A percentile compares a stretch with the other conserved stretches of the same genome.
These are phyloP conservation scores for Annona cherimola DNA, from an alignment of 164 flowering plant species.

Conservation along the genomic window DNA sequence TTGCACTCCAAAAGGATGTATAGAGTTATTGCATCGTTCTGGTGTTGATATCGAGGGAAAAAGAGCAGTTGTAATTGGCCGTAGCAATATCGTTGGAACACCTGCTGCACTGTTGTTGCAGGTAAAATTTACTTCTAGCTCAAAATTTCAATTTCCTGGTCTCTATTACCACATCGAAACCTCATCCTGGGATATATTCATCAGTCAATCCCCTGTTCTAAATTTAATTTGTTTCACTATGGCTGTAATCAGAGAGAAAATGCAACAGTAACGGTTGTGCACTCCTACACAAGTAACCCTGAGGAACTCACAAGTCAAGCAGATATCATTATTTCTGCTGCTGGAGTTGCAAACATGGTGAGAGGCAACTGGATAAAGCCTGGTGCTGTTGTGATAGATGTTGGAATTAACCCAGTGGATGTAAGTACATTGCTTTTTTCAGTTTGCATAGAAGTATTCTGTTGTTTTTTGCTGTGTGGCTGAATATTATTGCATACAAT, in stretches of 20 bases:
- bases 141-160: background rate
- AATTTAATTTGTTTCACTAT: background rate
- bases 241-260: slow-evolving; percentile 69
- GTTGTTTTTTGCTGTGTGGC: no score
- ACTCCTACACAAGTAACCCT: slow-evolving; percentile 78
- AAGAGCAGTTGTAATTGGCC: slow-evolving; percentile 95
- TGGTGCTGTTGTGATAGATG: slow-evolving; percentile 90
- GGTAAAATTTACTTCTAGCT: slow-evolving; percentile 28
- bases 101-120: slow-evolving; percentile 87
- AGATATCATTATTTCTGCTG: slow-evolving; percentile 86
- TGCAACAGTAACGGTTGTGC: slow-evolving; percentile 82
- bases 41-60: slow-evolving; percentile 74
- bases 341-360: slow-evolving; percentile 83
- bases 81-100: slow-evolving; percentile 96
- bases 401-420: slow-evolving; percentile 91
- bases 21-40: slow-evolving; percentile 76
- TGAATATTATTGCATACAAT: no score
- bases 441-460: no score
- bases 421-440: slow-evolving; percentile 32
- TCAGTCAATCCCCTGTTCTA: background rate
- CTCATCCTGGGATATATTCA: background rate
- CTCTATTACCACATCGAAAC: background rate
- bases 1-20: slow-evolving; percentile 95
- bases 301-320: slow-evolving; percentile 78
- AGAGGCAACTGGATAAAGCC: slow-evolving; percentile 95